These are phyloP conservation scores for Pleurotus citrinopileatus DNA, from an alignment of 768 basidiomycete genomes.

Conservation along the genomic window DNA sequence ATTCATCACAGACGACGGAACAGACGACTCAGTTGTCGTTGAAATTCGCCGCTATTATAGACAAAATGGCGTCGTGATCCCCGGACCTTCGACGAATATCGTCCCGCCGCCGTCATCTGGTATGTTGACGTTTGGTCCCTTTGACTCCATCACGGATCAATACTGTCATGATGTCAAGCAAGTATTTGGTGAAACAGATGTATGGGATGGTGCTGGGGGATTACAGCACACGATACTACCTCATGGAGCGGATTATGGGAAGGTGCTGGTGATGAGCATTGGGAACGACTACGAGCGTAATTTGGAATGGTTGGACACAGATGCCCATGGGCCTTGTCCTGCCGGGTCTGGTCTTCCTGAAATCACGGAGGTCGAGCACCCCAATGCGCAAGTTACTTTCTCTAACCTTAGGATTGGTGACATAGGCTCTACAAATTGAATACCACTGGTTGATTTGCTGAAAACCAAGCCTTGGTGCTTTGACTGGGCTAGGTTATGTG, in stretches of 20 bases:
- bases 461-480: too few species aligned
- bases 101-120: conserved; percentile 32
- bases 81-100: conserved; percentile 22
- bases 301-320: conserved; percentile 29
- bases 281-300: conserved; percentile 32
- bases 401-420: conserved; percentile 40
- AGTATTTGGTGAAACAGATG: conserved; percentile 27
- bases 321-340: conserved; percentile 33
- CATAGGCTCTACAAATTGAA: conserved; percentile 24
- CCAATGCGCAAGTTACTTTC: conserved; percentile 30
- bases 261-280: conserved; percentile 34
- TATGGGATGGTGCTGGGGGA: conserved; percentile 21
- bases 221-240: conserved; percentile 19
- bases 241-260: conserved; percentile 21
- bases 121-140: conserved; percentile 26
- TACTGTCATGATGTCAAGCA: conserved; percentile 33
- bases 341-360: conserved; percentile 31
- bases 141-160: conserved; percentile 33
- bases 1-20: conserved; percentile 34
- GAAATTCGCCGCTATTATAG: conserved; percentile 22
- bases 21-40: neutral
- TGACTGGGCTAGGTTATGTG: too few species aligned
- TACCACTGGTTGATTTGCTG: too few species aligned
- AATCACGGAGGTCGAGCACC: conserved; percentile 27
- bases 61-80: neutral